Base-by-base conservation (phyloP, 176 grass and related monocot species). In the Pharus latifolius region DNA sequence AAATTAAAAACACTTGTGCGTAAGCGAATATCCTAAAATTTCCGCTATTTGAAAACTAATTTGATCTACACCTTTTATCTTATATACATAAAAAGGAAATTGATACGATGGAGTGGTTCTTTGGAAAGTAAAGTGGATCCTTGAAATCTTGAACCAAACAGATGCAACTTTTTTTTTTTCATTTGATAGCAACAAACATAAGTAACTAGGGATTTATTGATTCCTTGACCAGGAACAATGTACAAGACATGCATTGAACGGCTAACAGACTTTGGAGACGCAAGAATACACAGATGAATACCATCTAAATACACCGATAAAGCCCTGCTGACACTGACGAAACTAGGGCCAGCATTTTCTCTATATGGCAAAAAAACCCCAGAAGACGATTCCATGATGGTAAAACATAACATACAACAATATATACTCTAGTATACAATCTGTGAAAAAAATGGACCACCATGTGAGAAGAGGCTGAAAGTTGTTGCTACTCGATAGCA, bases 391-490 rank as follows among this genome's bases (percentile, higher is more conserved):
- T 59, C 10, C 42, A 0, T 18, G 3, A 55, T 25, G 40, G 53
- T 59, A 73, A 63, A 49, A 33, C 23, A 52, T 34, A 4, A 27
- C 16, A 60, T 30, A 59, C 60, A 3, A 44, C 60, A 60, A 37
- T 19, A 37, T 19, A 37, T 58, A 76, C 58, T 71, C 42, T 10
- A 70, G 74, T 52, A 42, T 81, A 77, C 43, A 76, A 20, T 27
- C 14, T 5, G 5, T 44, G 4, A 66, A 81, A 65, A 57, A 40
- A 75, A 77, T 75, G 18, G 65, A 74, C 12, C 35, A 34, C 31
- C 43, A 51, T 22, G 56, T 10, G 11, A 60, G 45, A 47, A 77
- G 20, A 56, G 25, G 15, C 41, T 33, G 20, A 23, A 18, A 20
- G 5, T 28, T 10, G 1, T 41, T 47, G 38, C 64, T 56, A 74